Evolutionary conservation across 176 grass and related monocot species (phyloP).

Genomic region (Rhynchospora tenuis): DNA sequence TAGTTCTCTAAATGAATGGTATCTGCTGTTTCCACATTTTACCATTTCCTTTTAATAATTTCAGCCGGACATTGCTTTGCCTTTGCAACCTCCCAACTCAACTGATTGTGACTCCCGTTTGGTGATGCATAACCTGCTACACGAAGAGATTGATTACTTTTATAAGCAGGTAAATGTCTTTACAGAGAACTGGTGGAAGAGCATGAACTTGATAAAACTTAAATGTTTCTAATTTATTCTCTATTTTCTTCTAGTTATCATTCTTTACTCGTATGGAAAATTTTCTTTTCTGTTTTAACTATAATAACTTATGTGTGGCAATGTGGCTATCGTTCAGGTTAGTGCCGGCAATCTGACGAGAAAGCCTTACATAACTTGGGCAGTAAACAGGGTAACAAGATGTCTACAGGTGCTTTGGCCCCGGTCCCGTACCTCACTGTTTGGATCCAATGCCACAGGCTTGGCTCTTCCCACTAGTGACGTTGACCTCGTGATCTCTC

Average conservation of each 20-base stretch:
- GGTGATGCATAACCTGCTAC: slow-evolving; percentile 71
- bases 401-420: slow-evolving; percentile 95
- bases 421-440: slow-evolving; percentile 86
- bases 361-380: slow-evolving; percentile 86
- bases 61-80: slow-evolving; percentile 90
- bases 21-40: slow-evolving; percentile 24
- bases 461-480: slow-evolving; percentile 94
- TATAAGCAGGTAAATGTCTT: slow-evolving; percentile 75
- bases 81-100: slow-evolving; percentile 82
- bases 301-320: neutral
- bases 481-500: slow-evolving; percentile 93
- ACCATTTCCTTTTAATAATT: slow-evolving; percentile 33
- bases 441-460: slow-evolving; percentile 94
- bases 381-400: slow-evolving; percentile 85
- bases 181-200: neutral
- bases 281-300: neutral
- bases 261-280: neutral
- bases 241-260: slow-evolving; percentile 8
- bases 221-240: neutral
- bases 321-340: slow-evolving; percentile 43
- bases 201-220: neutral
- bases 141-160: slow-evolving; percentile 92
- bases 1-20: neutral
- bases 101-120: slow-evolving; percentile 47
- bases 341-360: slow-evolving; percentile 70